These are phyloP conservation scores for Phytophthora agathidicida DNA, from an alignment of 352 stramenopile genomes.

Conservation along the genomic window DNA sequence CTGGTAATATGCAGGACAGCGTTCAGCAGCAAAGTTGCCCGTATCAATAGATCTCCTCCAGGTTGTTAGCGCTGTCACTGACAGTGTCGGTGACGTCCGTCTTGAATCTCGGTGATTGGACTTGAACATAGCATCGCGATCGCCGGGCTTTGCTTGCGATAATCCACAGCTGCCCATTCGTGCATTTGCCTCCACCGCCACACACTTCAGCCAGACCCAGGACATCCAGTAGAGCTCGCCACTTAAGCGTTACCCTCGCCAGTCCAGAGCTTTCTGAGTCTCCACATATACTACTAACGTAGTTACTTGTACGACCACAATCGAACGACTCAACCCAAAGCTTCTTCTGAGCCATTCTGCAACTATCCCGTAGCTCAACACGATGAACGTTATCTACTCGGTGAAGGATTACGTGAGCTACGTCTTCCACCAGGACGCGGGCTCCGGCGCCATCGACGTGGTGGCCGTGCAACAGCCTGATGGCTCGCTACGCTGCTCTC, in stretches of 20 bases:
- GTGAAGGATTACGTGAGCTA: conserved; percentile 89
- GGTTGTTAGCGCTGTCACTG: conserved; percentile 1
- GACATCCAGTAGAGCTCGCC: no score
- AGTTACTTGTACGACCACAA: no score
- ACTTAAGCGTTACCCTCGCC: no score
- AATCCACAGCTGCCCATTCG: conserved; percentile 12
- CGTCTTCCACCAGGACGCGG: conserved; percentile 69
- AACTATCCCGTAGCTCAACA: no score
- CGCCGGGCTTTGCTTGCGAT: conserved; percentile 12
- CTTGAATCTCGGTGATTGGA: conserved; percentile 23
- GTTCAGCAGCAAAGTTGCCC: not conserved
- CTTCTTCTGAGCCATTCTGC: no score
- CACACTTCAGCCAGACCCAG: no score
- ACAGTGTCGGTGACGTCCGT: conserved; percentile 8
- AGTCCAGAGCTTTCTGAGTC: conserved; percentile 26
- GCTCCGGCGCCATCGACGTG: conserved; percentile 84
- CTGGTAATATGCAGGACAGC: no score
- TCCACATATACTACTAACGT: no score
- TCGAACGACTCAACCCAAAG: no score
- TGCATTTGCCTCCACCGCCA: no score
- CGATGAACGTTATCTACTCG: conserved; percentile 89
- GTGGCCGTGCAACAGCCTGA: conserved; percentile 81
- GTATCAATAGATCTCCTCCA: conserved; percentile 1
- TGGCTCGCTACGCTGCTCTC: conserved; percentile 63
- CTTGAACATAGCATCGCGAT: conserved; percentile 25